Conservation (phyloP, 1,284 basidiomycete species). For the Ustanciosporium gigantosporum region DNA sequence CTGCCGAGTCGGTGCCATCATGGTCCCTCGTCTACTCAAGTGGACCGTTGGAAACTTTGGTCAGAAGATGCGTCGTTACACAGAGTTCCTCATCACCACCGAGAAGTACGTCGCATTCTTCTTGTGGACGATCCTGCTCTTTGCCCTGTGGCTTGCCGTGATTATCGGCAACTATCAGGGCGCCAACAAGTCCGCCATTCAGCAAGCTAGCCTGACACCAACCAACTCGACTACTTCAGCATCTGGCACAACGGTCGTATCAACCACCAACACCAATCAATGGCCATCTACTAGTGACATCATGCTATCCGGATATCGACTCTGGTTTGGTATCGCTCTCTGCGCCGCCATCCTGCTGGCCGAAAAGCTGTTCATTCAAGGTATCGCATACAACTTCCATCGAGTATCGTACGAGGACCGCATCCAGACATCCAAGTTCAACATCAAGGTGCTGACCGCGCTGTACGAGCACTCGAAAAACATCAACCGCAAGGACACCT, state of each 20-base stretch:
- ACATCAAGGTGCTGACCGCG: slow-evolving; percentile 72
- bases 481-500: slow-evolving; percentile 33
- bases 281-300: slow-evolving; percentile 61
- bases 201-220: slow-evolving; percentile 16
- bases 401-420: slow-evolving; percentile 85
- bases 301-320: slow-evolving; percentile 41
- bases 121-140: slow-evolving; percentile 71
- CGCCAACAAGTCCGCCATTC: slow-evolving; percentile 24
- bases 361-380: slow-evolving; percentile 85
- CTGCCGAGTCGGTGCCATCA: slow-evolving; percentile 70
- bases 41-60: slow-evolving; percentile 59
- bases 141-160: slow-evolving; percentile 62
- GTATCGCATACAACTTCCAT: slow-evolving; percentile 72
- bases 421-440: slow-evolving; percentile 80
- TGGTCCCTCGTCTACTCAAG: slow-evolving; percentile 27
- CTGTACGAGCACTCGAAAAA: slow-evolving; percentile 75
- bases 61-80: slow-evolving; percentile 65
- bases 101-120: slow-evolving; percentile 68
- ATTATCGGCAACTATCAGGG: slow-evolving; percentile 55
- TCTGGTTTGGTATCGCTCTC: slow-evolving; percentile 72
- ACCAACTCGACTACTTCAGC: slow-evolving; percentile 34
- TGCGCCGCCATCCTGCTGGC: slow-evolving; percentile 74
- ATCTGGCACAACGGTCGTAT: slow-evolving; percentile 12
- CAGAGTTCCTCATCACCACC: slow-evolving; percentile 67
- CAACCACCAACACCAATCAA: slow-evolving; percentile 7